Percentiles rank a stretch among this genome's conserved stretches.
Evolutionary conservation across 2,329 filamentous ascomycete genomes (phyloP).

Genomic region (Aspergillus tamarii): DNA sequence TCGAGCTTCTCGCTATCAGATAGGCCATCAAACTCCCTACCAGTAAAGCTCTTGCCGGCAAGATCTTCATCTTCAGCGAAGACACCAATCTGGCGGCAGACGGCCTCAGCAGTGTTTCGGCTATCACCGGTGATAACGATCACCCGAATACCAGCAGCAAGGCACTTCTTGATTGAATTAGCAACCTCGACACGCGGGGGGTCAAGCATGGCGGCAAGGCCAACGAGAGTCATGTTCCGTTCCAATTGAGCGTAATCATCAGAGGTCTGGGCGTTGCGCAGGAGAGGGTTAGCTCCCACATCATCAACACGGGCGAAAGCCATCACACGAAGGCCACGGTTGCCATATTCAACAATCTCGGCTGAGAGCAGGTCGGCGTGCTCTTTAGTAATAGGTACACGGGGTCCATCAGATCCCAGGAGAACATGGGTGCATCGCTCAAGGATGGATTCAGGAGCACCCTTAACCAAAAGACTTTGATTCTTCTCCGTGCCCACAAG

Average conservation of each 20-base stretch:
- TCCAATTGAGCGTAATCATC: constrained; percentile 84
- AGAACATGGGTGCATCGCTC: constrained; percentile 86
- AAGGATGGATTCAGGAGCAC: constrained; percentile 90
- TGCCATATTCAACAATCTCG: constrained; percentile 88
- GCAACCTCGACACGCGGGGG: constrained; percentile 92
- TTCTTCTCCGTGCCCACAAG: constrained; percentile 71
- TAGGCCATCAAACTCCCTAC: constrained; percentile 89
- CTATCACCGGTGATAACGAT: constrained; percentile 99
- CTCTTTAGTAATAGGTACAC: constrained; percentile 70
- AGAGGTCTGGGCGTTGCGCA: constrained; percentile 77
- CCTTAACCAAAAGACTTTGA: constrained; percentile 90
- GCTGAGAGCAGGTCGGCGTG: constrained; percentile 71
- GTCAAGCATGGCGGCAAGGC: constrained; percentile 94
- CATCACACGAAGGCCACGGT: constrained; percentile 90
- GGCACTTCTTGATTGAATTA: constrained; percentile 83
- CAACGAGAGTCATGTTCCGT: constrained; percentile 91
- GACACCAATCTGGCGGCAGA: constrained; percentile 95
- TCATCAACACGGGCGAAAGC: constrained; percentile 85
- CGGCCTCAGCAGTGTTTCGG: constrained; percentile 94
- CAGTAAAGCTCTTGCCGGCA: constrained; percentile 90
- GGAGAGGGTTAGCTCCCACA: constrained; percentile 69
- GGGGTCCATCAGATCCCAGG: constrained; percentile 76
- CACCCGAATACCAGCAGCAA: constrained; percentile 89
- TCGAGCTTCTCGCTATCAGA: constrained; percentile 77
- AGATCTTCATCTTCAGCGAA: constrained; percentile 83